Conservation (phyloP, 2,329 filamentous ascomycete species). For the Plenodomus tracheiphilus region DNA sequence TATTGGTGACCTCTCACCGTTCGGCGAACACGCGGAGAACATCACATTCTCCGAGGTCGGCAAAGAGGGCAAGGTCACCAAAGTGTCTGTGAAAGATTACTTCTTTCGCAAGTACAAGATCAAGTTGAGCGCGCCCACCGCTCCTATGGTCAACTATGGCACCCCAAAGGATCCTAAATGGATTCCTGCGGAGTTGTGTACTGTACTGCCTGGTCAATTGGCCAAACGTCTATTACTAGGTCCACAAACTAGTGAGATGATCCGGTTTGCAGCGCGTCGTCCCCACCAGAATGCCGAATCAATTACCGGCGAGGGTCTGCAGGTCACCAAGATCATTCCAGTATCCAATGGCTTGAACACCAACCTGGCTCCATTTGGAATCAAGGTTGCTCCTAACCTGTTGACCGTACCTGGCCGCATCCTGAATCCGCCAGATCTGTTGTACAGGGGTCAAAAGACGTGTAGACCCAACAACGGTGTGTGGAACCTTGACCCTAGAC, state of each 20-base stretch:
- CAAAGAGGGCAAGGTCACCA: constrained; percentile 12
- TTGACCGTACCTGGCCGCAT: constrained; percentile 75
- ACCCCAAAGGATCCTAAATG: constrained; percentile 24
- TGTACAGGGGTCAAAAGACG: constrained; percentile 53
- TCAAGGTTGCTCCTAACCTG: constrained; percentile 63
- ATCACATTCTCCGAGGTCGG: constrained; percentile 17
- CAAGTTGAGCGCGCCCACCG: constrained; percentile 19
- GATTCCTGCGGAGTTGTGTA: constrained; percentile 40
- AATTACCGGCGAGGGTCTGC: constrained; percentile 28
- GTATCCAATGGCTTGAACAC: constrained; percentile 24
- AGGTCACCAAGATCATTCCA: constrained; percentile 31
- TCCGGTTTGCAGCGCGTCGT: constrained; percentile 36
- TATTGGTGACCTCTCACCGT: constrained; percentile 43
- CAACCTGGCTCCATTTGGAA: constrained; percentile 58
- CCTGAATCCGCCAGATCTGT: constrained; percentile 62
- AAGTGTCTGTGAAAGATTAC: constrained; percentile 20
- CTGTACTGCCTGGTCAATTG: constrained; percentile 35
- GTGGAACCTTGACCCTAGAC: constrained; percentile 67
- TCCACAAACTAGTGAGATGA: constrained; percentile 36
- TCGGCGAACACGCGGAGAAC: constrained; percentile 38
- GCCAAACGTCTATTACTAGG: constrained; percentile 30
- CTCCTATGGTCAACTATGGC: constrained; percentile 37
- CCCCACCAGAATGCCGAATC: constrained; percentile 35
- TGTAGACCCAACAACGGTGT: constrained; percentile 55
- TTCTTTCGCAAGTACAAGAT: constrained; percentile 28